Base-by-base conservation (phyloP, 345 rosid species). In the Alliaria petiolata region DNA sequence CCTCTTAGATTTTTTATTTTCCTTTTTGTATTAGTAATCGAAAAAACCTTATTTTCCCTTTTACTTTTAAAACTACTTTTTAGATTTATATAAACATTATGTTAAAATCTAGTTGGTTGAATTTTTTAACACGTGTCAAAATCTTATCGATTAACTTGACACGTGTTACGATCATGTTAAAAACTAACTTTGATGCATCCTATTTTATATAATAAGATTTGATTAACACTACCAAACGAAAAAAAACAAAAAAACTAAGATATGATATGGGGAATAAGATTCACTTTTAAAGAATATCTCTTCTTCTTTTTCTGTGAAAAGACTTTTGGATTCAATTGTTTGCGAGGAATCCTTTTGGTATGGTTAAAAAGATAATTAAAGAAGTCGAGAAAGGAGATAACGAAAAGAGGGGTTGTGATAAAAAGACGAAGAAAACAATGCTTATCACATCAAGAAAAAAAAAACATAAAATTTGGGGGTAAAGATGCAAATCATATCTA, bases 241-340 rank as follows among this genome's bases (percentile, higher is more conserved):
- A 53, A 11, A 3, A 15, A 55, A 34, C 11, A 31, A 35, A n/a
- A n/a, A n/a, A n/a, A n/a, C n/a, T n/a, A n/a, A 69, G 66, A 67
- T 75, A 52, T 60, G 58, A 67, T 67, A 63, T 76, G 55, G 71
- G 66, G 79, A 76, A 76, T 63, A 63, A 31, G 70, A 62, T 26
- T 35, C 58, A 63, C 65, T 38, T 76, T 76, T 54, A 44, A 64
- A 69, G 67, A 76, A 61, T 67, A 60, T 75, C 64, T 75, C 65
- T 69, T 69, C 65, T 59, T 65, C 33, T 40, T 68, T 69, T 26
- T 62, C 4, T 11, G 39, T 49, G 71, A 63, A 62, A 69, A 69
- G 75, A 63, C 75, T 38, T n/a, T n/a, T 54, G 54, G 71, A 70
- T 76, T 76, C 75, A 76, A 62, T 69, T 40, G 65, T 56, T 69